These are phyloP conservation scores for Dissophora globulifera DNA, from an alignment of 192 early-diverging fungal genomes.

Conservation along the genomic window DNA sequence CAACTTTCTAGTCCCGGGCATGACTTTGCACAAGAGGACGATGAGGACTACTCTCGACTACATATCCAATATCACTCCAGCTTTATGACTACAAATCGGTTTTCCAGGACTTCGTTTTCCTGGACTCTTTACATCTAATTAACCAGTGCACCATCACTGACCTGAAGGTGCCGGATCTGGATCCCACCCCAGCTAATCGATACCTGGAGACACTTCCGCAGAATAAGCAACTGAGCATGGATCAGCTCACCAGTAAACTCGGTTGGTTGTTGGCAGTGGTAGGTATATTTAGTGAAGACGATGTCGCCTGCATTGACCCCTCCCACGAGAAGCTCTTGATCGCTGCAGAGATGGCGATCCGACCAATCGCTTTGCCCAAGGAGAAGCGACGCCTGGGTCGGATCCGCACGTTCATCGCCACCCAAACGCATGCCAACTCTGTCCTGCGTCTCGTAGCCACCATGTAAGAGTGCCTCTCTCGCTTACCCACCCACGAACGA, in stretches of 20 bases:
- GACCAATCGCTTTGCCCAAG: not conserved
- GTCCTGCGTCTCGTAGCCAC: not conserved
- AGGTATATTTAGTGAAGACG: not conserved
- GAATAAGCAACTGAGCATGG: not conserved
- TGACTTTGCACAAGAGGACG: not conserved
- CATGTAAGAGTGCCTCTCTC: not conserved
- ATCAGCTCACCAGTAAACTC: not conserved
- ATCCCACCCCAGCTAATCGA: not conserved
- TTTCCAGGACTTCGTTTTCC: not conserved
- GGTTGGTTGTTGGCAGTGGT: not conserved
- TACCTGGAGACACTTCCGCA: not conserved
- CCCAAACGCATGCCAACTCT: not conserved
- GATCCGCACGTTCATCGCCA: not conserved
- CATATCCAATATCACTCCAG: conserved; percentile 1
- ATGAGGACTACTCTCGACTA: not conserved
- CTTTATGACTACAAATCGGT: conserved; percentile 1
- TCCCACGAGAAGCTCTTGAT: not conserved
- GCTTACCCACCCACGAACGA: not conserved
- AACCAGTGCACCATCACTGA: not conserved
- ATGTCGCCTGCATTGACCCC: not conserved
- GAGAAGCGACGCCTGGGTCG: not conserved
- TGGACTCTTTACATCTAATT: not conserved
- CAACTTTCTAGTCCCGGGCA: conserved; percentile 3
- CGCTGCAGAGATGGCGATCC: not conserved
- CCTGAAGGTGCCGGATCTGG: not conserved